phyloP scores from a whole-genome alignment of 2,329 filamentous ascomycete species.

The Endothia cerciana region DNA sequence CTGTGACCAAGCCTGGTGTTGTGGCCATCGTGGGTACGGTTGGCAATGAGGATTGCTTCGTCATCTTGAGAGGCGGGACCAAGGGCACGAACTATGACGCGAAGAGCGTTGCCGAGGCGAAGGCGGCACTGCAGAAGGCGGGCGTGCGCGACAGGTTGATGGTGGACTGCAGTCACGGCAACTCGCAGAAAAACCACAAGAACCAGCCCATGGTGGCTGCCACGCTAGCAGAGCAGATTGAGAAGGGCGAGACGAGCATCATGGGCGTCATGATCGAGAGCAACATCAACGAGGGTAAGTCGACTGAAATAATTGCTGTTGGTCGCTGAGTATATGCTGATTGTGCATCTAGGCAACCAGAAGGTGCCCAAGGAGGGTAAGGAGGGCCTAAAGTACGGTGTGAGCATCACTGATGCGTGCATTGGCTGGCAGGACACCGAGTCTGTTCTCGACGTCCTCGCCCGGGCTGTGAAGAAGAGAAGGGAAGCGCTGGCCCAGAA shows the following conservation, averaged over 20 bases:
- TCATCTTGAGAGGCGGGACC: conserved; percentile 90
- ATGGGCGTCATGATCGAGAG: conserved; percentile 99
- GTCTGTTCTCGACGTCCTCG: conserved; percentile 74
- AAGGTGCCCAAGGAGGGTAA: conserved; percentile 90
- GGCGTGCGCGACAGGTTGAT: conserved; percentile 79
- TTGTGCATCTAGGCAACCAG: conserved; percentile 67
- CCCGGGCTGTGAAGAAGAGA: conserved; percentile 77
- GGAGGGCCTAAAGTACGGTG: conserved; percentile 83
- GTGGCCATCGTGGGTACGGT: conserved; percentile 93
- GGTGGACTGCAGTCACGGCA: conserved; percentile 98
- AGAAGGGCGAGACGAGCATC: conserved; percentile 80
- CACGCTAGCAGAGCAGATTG: conserved; percentile 80
- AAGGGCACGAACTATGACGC: conserved; percentile 94
- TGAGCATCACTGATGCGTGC: conserved; percentile 97
- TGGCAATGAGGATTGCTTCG: conserved; percentile 96
- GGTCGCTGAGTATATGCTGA: conserved; percentile 33
- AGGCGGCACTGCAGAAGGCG: conserved; percentile 75
- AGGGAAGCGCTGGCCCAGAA: conserved; percentile 51
- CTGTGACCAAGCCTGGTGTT: conserved; percentile 93
- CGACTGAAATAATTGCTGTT: not conserved
- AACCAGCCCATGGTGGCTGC: conserved; percentile 95
- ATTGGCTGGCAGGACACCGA: conserved; percentile 94
- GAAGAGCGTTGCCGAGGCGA: conserved; percentile 80
- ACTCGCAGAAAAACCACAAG: conserved; percentile 93
- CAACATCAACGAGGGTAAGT: conserved; percentile 86